Evolutionary conservation across 495 filamentous ascomycete genomes (phyloP).

Genomic region (Penicillium silybi): DNA sequence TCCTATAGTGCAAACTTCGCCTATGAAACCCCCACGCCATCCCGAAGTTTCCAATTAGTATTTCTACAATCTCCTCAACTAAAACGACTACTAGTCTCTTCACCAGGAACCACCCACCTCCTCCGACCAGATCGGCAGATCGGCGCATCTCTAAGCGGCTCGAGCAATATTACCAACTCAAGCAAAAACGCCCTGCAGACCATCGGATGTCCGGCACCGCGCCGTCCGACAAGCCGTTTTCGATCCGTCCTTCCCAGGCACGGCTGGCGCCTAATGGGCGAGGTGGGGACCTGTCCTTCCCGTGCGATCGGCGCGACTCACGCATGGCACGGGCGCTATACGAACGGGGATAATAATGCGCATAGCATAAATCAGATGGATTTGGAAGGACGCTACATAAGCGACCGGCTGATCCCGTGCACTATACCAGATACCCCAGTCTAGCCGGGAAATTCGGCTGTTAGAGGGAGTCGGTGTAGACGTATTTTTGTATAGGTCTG

Average conservation of each 20-base stretch:
- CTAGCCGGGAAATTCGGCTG: too few relatives aligned
- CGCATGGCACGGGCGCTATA: neutral
- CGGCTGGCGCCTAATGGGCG: constrained; percentile 3
- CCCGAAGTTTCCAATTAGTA: too few relatives aligned
- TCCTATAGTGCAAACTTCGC: neutral
- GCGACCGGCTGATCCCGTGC: neutral
- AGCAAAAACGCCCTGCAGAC: constrained; percentile 2
- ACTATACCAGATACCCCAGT: neutral
- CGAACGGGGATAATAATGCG: neutral
- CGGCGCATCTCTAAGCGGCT: constrained; percentile 1
- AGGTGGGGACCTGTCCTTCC: neutral
- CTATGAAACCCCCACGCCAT: neutral
- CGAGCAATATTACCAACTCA: constrained; percentile 10
- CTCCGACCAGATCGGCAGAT: constrained; percentile 2
- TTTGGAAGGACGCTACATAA: neutral
- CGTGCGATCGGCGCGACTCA: constrained; percentile 7
- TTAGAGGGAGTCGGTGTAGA: neutral
- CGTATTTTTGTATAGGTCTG: neutral
- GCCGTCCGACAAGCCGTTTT: constrained; percentile 4
- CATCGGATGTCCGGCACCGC: constrained; percentile 15
- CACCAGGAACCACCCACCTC: neutral
- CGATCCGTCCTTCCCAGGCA: constrained; percentile 6
- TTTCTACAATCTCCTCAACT: neutral
- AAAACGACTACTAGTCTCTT: neutral
- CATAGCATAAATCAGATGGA: neutral